Percentiles rank a stretch among this genome's conserved stretches.
These are phyloP conservation scores for Cercophora samala DNA, from an alignment of 495 filamentous ascomycete genomes.

Conservation along the genomic window DNA sequence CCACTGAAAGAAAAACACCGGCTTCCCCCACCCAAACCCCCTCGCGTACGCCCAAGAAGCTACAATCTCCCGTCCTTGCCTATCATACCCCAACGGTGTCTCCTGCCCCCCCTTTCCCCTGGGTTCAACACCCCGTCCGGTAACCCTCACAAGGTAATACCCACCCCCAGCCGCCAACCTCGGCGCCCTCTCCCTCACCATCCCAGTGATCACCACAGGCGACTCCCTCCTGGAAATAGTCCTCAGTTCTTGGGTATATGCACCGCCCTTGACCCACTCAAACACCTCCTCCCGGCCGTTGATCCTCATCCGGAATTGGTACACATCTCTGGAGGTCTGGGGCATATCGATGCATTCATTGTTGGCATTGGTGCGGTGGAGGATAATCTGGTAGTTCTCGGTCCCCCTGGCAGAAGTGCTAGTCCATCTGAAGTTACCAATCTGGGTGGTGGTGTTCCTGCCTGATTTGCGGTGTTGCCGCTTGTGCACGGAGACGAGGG, in stretches of 20 bases:
- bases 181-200: neutral
- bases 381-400: slow-evolving; percentile 3
- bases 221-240: neutral
- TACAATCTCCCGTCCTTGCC: slow-evolving; percentile 1
- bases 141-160: neutral
- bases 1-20: neutral
- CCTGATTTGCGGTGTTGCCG: neutral
- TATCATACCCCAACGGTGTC: neutral
- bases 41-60: neutral
- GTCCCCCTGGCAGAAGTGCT: neutral
- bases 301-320: neutral
- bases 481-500: slow-evolving; percentile 5
- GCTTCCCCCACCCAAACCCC: neutral
- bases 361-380: neutral
- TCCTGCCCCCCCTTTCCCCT: neutral
- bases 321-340: neutral
- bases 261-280: neutral
- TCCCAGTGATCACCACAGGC: neutral
- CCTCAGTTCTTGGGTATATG: neutral
- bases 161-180: neutral
- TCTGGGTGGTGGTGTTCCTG: neutral
- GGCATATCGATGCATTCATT: neutral
- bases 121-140: neutral
- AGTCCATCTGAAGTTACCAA: neutral
- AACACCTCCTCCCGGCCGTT: neutral